A percentile compares a stretch with the other conserved stretches of the same genome.
Conservation (phyloP, 306 rosid genomes). For the Morella rubra region DNA sequence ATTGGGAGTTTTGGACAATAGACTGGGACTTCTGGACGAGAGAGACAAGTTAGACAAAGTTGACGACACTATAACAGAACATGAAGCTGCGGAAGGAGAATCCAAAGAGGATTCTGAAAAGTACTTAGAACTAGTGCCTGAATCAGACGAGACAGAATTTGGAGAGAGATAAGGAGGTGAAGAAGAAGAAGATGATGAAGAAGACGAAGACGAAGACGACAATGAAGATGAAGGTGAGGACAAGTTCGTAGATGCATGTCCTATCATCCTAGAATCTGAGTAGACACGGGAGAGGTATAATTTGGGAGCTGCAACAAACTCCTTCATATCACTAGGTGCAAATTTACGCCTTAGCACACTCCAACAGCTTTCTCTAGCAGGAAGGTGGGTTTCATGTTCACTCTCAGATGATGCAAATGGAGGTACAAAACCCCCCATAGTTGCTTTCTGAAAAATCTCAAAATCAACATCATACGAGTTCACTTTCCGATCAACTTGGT, state of each 20-base stretch:
- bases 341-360: slow-evolving; percentile 78
- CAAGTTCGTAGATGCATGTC: slow-evolving; percentile 50
- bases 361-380: slow-evolving; percentile 94
- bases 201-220: slow-evolving; percentile 37
- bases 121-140: slow-evolving; percentile 57
- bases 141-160: slow-evolving; percentile 80
- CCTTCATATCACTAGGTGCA: slow-evolving; percentile 66
- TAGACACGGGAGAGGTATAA: slow-evolving; percentile 66
- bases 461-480: slow-evolving; percentile 71
- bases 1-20: slow-evolving; percentile 45
- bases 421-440: slow-evolving; percentile 89
- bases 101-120: slow-evolving; percentile 67
- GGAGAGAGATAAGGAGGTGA: slow-evolving; percentile 78
- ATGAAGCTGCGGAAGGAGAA: slow-evolving; percentile 60
- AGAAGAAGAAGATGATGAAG: slow-evolving; percentile 45
- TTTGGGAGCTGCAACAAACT: slow-evolving; percentile 72
- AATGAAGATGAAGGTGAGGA: slow-evolving; percentile 52
- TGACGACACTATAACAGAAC: slow-evolving; percentile 45
- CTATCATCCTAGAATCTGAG: slow-evolving; percentile 77
- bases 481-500: slow-evolving; percentile 65
- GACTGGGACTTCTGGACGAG: slow-evolving; percentile 24
- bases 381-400: slow-evolving; percentile 90
- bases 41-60: slow-evolving; percentile 55
- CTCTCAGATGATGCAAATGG: slow-evolving; percentile 75
- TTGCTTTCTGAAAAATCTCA: slow-evolving; percentile 86